These are phyloP conservation scores for Solanum piurae DNA, from an alignment of 257 asterid genomes.

Conservation along the genomic window DNA sequence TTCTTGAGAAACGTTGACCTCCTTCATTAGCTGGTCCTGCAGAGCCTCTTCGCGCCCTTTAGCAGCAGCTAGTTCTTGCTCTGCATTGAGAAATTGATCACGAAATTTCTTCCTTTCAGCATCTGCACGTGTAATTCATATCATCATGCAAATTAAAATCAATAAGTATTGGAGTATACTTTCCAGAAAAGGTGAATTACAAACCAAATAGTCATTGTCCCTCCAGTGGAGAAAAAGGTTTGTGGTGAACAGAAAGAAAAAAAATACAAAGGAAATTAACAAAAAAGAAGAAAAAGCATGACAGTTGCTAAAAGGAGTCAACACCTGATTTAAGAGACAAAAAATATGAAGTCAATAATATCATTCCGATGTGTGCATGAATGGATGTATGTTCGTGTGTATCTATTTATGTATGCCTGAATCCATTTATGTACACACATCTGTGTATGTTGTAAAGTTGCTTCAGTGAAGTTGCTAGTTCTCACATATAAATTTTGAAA, in stretches of 20 bases:
- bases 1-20: slow-evolving; percentile 67
- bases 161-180: neutral
- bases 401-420: neutral
- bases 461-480: neutral
- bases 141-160: slow-evolving; percentile 12
- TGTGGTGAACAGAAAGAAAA: neutral
- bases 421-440: neutral
- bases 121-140: slow-evolving; percentile 35
- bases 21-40: slow-evolving; percentile 72
- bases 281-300: neutral
- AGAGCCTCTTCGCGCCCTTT: slow-evolving; percentile 68
- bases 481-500: neutral
- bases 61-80: slow-evolving; percentile 97
- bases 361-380: neutral
- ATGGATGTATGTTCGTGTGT: neutral
- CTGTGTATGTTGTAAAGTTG: neutral
- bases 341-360: neutral
- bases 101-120: slow-evolving; percentile 65
- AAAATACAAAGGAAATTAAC: neutral
- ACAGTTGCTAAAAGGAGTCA: neutral
- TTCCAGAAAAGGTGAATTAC: neutral
- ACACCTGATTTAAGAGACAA: neutral
- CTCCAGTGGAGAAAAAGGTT: neutral
- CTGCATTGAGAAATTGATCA: slow-evolving; percentile 51
- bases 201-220: neutral